Evolutionary conservation across 2,329 filamentous ascomycete species (phyloP).

Genomic region (Colletotrichum agaves): DNA sequence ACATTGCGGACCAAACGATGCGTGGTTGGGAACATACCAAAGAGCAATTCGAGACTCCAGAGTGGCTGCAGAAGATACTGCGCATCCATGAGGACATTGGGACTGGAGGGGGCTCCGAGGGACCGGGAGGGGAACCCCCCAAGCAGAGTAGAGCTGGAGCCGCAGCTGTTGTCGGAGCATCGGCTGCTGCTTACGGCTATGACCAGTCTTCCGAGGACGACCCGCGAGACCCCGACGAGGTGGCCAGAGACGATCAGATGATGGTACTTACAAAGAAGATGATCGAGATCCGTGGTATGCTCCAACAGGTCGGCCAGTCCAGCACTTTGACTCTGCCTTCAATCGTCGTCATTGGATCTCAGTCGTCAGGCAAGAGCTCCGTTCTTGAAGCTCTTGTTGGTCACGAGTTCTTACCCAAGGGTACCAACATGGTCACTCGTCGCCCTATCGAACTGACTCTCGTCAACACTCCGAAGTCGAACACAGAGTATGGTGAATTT

Average conservation of each 20-base stretch:
- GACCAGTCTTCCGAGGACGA: slow-evolving; percentile 75
- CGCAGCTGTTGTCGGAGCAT: slow-evolving; percentile 75
- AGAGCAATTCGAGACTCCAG: slow-evolving; percentile 74
- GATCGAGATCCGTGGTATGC: slow-evolving; percentile 96
- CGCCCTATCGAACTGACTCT: slow-evolving; percentile 95
- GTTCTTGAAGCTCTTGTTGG: slow-evolving; percentile 97
- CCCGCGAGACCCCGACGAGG: slow-evolving; percentile 68
- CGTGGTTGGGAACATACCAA: slow-evolving; percentile 87
- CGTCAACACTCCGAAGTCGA: slow-evolving; percentile 90
- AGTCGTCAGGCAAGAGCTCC: slow-evolving; percentile 98
- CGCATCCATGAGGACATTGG: slow-evolving; percentile 69
- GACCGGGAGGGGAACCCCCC: slow-evolving; percentile 62
- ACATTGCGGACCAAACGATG: slow-evolving; percentile 81
- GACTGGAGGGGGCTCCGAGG: slow-evolving; percentile 60
- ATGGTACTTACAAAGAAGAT: slow-evolving; percentile 99
- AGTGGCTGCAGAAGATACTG: slow-evolving; percentile 84
- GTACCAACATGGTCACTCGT: slow-evolving; percentile 98
- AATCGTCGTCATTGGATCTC: slow-evolving; percentile 98
- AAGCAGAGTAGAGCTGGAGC: slow-evolving; percentile 70
- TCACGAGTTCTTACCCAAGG: slow-evolving; percentile 97
- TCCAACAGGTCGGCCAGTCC: slow-evolving; percentile 92
- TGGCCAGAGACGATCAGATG: slow-evolving; percentile 95
- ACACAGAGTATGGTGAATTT: slow-evolving; percentile 94
- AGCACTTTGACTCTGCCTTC: slow-evolving; percentile 89
- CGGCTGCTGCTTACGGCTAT: slow-evolving; percentile 82